Evolutionary conservation across 768 basidiomycete genomes (phyloP).

Genomic region (Exidia glandulosa): DNA sequence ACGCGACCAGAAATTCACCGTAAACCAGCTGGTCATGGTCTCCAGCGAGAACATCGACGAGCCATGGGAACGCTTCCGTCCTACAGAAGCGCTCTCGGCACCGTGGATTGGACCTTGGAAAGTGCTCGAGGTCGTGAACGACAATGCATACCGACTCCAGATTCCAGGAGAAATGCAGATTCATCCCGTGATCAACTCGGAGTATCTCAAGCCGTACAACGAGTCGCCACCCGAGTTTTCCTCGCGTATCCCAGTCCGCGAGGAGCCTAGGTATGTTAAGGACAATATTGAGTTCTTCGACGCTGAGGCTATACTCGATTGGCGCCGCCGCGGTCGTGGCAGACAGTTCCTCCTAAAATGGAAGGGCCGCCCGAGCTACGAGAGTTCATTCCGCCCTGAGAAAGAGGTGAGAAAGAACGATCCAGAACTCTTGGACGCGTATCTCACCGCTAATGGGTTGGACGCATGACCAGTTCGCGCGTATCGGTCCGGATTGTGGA

Average conservation of each 20-base stretch:
- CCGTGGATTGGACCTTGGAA: slow-evolving; percentile 18
- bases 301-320: not conserved
- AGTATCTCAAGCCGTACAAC: not conserved
- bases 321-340: not conserved
- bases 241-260: not conserved
- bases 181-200: slow-evolving; percentile 15
- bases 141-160: slow-evolving; percentile 9
- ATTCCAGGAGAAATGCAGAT: slow-evolving; percentile 14
- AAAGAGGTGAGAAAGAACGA: too few species aligned
- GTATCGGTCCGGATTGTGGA: not conserved
- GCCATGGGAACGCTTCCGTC: not conserved
- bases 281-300: not conserved
- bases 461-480: not conserved
- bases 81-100: slow-evolving; percentile 16
- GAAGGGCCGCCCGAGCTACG: too few species aligned
- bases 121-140: slow-evolving; percentile 12
- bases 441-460: too few species aligned
- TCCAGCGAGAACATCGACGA: slow-evolving; percentile 6
- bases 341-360: too few species aligned
- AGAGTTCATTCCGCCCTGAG: too few species aligned
- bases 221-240: not conserved
- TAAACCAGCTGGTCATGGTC: slow-evolving; percentile 26
- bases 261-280: not conserved
- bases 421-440: too few species aligned
- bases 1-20: slow-evolving; percentile 11